Conservation (phyloP, 257 asterid genomes). For the Lithospermum erythrorhizon region DNA sequence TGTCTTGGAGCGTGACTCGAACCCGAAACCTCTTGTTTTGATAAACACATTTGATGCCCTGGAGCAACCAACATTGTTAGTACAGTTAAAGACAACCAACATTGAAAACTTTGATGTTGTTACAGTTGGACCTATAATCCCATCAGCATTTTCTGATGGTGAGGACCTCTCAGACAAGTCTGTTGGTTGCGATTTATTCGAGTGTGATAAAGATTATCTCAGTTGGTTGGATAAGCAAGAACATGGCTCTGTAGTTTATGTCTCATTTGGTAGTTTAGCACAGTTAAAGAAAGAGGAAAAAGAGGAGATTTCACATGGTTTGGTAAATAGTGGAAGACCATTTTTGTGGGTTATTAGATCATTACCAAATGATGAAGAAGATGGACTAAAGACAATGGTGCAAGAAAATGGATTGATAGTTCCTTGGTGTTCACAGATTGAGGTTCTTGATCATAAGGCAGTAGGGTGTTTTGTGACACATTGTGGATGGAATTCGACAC, state of each 20-base stretch:
- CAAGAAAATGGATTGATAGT: slow-evolving; percentile 36
- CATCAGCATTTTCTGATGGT: slow-evolving; percentile 31
- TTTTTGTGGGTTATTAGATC: slow-evolving; percentile 39
- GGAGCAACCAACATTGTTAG: slow-evolving; percentile 29
- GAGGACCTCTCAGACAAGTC: slow-evolving; percentile 25
- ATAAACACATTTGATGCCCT: slow-evolving; percentile 41
- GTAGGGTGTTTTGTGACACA: slow-evolving; percentile 54
- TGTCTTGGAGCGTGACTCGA: slow-evolving; percentile 17
- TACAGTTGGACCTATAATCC: slow-evolving; percentile 45
- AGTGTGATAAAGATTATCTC: slow-evolving; percentile 17
- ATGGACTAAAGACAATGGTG: not conserved
- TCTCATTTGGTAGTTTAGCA: slow-evolving; percentile 47
- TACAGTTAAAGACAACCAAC: no score
- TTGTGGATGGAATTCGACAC: slow-evolving; percentile 66
- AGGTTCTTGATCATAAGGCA: slow-evolving; percentile 34
- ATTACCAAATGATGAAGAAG: slow-evolving; percentile 18
- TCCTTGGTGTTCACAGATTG: slow-evolving; percentile 49
- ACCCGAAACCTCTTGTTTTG: slow-evolving; percentile 23
- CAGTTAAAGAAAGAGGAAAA: slow-evolving; percentile 27
- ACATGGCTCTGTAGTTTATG: slow-evolving; percentile 35
- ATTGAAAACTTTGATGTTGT: slow-evolving; percentile 20
- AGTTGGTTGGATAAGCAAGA: slow-evolving; percentile 35
- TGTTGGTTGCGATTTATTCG: slow-evolving; percentile 36
- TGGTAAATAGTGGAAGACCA: slow-evolving; percentile 23
- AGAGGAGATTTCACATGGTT: slow-evolving; percentile 33